A percentile compares a stretch with the other conserved stretches of the same genome.
These are phyloP conservation scores for Lachnellula willkommii DNA, from an alignment of 2,329 filamentous ascomycete species.

Conservation along the genomic window DNA sequence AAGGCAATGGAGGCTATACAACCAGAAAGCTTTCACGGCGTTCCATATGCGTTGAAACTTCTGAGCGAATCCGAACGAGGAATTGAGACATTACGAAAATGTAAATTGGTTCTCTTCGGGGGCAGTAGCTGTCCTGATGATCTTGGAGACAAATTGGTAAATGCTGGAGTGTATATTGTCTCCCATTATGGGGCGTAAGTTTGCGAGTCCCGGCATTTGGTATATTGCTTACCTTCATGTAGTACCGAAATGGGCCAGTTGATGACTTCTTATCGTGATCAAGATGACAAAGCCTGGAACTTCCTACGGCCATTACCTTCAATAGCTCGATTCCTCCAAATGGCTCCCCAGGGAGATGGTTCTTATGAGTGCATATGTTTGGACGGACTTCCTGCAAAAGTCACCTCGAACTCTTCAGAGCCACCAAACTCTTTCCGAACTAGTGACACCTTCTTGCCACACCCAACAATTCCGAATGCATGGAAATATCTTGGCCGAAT, in stretches of 20 bases:
- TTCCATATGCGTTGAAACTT: conserved; percentile 60
- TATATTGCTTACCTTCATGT: conserved; percentile 15
- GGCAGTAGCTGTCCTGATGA: conserved; percentile 55
- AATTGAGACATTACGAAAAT: conserved; percentile 39
- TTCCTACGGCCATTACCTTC: conserved; percentile 40
- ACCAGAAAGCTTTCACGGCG: conserved; percentile 52
- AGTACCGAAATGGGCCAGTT: conserved; percentile 55
- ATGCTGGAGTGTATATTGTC: conserved; percentile 48
- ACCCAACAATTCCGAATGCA: conserved; percentile 35
- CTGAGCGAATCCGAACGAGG: conserved; percentile 54
- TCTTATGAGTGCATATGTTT: conserved; percentile 29
- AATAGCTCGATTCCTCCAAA: conserved; percentile 11
- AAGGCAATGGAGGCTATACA: conserved; percentile 37
- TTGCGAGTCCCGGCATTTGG: neutral
- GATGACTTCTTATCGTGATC: conserved; percentile 49
- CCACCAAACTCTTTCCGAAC: conserved; percentile 41
- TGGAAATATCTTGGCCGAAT: conserved; percentile 42
- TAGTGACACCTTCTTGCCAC: conserved; percentile 38
- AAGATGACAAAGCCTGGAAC: conserved; percentile 53
- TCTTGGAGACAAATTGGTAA: conserved; percentile 48
- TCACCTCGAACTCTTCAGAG: conserved; percentile 36
- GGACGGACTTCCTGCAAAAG: conserved; percentile 36
- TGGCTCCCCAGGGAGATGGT: conserved; percentile 28
- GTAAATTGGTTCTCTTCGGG: conserved; percentile 52
- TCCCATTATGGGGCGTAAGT: conserved; percentile 52